phyloP scores from a whole-genome alignment of 257 asterid species.

The Ocimum tenuiflorum region DNA sequence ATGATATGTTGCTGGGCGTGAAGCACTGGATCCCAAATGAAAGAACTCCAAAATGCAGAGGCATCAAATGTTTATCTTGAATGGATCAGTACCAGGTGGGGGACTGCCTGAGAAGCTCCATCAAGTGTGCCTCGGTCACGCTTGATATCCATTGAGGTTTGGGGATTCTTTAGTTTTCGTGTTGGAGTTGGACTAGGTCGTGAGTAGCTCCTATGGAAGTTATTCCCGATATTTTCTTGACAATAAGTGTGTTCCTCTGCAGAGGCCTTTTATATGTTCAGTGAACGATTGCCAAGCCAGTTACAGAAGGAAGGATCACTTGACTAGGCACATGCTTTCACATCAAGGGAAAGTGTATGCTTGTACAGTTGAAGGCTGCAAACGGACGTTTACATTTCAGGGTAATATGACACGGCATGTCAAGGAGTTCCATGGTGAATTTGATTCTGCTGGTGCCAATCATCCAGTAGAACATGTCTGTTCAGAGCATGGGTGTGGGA shows the following conservation, averaged over 20 bases:
- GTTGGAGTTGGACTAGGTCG: background rate
- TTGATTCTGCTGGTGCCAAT: constrained; percentile 26
- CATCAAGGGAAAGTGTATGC: constrained; percentile 72
- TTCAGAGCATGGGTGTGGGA: constrained; percentile 71
- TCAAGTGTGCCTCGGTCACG: constrained; percentile 98
- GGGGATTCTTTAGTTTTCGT: constrained; percentile 17
- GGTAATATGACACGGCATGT: constrained; percentile 64
- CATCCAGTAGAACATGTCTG: constrained; percentile 48
- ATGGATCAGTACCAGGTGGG: constrained; percentile 99
- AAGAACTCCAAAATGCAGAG: constrained; percentile 98
- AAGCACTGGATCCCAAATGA: constrained; percentile 96
- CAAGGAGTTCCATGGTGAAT: constrained; percentile 54
- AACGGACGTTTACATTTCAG: constrained; percentile 38
- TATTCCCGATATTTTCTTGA: constrained; percentile 5
- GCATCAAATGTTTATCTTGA: constrained; percentile 51
- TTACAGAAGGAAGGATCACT: constrained; percentile 80
- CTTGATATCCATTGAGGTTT: constrained; percentile 46
- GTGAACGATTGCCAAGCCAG: constrained; percentile 74
- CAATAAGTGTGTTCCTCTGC: constrained; percentile 14
- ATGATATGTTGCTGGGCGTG: constrained; percentile 53
- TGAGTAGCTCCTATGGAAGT: background rate
- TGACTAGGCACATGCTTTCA: constrained; percentile 67
- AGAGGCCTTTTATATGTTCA: constrained; percentile 75
- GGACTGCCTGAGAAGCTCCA: constrained; percentile 99
- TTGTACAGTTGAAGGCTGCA: constrained; percentile 55